These are phyloP conservation scores for Dendrobium chrysotoxum DNA, from an alignment of 106 monocot genomes.

Conservation along the genomic window DNA sequence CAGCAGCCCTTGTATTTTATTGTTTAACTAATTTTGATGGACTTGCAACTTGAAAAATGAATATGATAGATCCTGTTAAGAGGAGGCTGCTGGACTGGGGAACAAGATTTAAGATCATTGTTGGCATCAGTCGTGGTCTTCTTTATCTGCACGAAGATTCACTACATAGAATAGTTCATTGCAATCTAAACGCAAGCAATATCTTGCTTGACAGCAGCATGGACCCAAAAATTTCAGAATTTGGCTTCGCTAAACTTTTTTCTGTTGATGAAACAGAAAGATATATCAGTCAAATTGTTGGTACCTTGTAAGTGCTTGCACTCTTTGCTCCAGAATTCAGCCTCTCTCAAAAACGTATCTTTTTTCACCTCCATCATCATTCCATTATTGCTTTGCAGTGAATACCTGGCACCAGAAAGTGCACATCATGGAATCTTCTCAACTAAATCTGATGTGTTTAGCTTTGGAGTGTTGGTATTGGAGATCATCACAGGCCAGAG, in stretches of 20 bases:
- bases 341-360: no score
- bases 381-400: no score
- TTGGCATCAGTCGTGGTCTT: slow-evolving; percentile 31
- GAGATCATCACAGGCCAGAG: no score
- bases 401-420: no score
- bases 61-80: not conserved
- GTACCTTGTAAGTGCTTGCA: slow-evolving; percentile 56
- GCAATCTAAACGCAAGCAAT: slow-evolving; percentile 43
- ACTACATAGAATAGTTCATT: slow-evolving; percentile 27
- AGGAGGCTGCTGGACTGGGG: slow-evolving; percentile 15
- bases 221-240: slow-evolving; percentile 47
- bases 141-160: slow-evolving; percentile 43
- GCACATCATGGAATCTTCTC: no score
- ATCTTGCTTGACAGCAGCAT: slow-evolving; percentile 31
- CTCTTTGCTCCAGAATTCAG: no score
- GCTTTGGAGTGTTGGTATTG: no score
- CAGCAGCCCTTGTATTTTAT: not conserved
- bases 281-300: slow-evolving; percentile 25
- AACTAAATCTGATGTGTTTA: no score
- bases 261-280: slow-evolving; percentile 12
- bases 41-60: no score
- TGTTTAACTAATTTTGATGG: not conserved
- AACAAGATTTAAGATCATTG: slow-evolving; percentile 15
- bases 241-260: slow-evolving; percentile 43
- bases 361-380: no score